phyloP scores from a whole-genome alignment of 805 yeast species.

The Candida ovalis region DNA sequence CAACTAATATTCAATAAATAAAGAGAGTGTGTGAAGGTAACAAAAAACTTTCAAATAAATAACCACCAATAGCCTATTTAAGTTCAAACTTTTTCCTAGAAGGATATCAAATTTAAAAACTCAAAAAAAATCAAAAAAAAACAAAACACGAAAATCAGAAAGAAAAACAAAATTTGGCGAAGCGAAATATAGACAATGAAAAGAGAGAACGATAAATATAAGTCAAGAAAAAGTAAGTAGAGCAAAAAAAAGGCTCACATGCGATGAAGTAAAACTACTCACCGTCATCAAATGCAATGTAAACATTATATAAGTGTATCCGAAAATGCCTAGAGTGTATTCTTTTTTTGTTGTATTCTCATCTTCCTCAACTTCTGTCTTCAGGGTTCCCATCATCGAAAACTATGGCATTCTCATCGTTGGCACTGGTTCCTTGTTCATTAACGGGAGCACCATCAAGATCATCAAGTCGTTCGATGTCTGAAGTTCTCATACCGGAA shows the following conservation, averaged over 20 bases:
- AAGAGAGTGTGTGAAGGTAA: neutral
- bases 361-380: neutral
- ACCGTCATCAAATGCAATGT: neutral
- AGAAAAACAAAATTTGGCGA: neutral
- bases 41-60: neutral
- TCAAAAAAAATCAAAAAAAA: neutral
- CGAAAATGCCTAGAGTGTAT: too few relatives aligned
- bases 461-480: neutral
- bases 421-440: neutral
- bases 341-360: neutral
- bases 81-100: neutral
- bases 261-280: neutral
- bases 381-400: neutral
- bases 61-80: neutral
- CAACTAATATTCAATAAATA: neutral
- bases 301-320: neutral
- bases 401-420: neutral
- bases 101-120: neutral
- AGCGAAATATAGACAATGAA: neutral
- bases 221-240: neutral
- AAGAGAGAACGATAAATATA: neutral
- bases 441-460: neutral
- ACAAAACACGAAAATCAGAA: neutral
- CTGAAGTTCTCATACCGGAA: neutral
- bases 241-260: neutral